Conservation (phyloP, 2,329 filamentous ascomycete species). For the Cytospora paraplurivora region DNA sequence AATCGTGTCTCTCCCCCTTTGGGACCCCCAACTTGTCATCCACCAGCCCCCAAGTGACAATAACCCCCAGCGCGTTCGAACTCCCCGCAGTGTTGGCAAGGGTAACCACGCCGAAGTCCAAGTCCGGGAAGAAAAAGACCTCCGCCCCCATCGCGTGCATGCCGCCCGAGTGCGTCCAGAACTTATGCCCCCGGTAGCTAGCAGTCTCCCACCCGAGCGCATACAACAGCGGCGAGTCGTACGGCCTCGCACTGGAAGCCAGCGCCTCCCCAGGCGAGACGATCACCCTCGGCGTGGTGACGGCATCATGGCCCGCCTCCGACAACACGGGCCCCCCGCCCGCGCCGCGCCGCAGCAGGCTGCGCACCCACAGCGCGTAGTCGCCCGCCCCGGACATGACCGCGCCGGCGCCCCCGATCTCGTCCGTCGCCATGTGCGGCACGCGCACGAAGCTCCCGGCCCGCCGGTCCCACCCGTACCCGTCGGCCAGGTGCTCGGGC, state of each 20-base stretch:
- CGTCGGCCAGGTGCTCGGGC: conserved; percentile 41
- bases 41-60: conserved; percentile 43
- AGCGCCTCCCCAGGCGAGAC: conserved; percentile 19
- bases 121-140: conserved; percentile 48
- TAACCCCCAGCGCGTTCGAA: conserved; percentile 40
- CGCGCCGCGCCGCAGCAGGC: conserved; percentile 45
- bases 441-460: conserved; percentile 32
- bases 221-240: conserved; percentile 42
- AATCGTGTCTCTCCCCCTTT: conserved; percentile 40
- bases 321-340: conserved; percentile 40
- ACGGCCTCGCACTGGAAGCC: conserved; percentile 23
- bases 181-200: conserved; percentile 46
- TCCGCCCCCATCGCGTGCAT: conserved; percentile 48
- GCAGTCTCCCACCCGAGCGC: conserved; percentile 44
- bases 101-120: conserved; percentile 45
- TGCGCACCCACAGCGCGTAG: conserved; percentile 54
- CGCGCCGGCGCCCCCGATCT: conserved; percentile 44
- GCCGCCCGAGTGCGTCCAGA: conserved; percentile 47
- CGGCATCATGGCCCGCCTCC: conserved; percentile 36
- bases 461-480: conserved; percentile 44
- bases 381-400: conserved; percentile 51
- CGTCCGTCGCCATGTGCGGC: conserved; percentile 35
- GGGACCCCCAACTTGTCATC: conserved; percentile 44
- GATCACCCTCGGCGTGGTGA: conserved; percentile 41
- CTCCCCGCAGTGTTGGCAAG: conserved; percentile 48